Evolutionary conservation across 164 flowering plant species (phyloP).

Genomic region (Stephania cephalantha): DNA sequence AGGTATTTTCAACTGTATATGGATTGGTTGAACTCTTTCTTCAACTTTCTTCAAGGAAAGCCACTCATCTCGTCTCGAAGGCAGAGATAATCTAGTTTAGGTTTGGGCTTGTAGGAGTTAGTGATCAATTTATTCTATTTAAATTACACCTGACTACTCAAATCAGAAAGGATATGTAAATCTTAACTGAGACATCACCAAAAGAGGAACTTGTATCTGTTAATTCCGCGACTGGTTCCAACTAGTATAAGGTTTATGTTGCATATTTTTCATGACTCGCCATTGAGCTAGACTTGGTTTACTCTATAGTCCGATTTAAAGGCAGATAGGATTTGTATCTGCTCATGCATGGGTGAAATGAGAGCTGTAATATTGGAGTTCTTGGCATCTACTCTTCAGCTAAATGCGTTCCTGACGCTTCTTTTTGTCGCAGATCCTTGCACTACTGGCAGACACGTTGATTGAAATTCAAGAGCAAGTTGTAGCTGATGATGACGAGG

Average conservation of each 20-base stretch:
- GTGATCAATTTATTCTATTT: background rate
- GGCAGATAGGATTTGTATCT: background rate
- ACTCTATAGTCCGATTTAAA: background rate
- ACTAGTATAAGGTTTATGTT: background rate
- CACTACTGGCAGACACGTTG: conserved; percentile 68
- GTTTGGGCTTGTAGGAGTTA: background rate
- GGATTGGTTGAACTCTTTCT: background rate
- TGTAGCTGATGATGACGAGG: conserved; percentile 55
- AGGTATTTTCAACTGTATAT: conserved; percentile 42
- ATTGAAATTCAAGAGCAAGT: conserved; percentile 90
- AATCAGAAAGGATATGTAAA: too few relatives aligned
- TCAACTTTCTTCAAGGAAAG: background rate
- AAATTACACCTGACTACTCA: background rate
- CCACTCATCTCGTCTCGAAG: background rate
- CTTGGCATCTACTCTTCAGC: background rate
- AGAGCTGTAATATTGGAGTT: background rate
- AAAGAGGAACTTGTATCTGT: background rate
- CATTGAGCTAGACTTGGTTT: background rate
- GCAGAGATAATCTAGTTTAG: background rate
- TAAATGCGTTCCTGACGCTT: background rate
- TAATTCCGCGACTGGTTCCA: background rate
- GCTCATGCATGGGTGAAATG: background rate
- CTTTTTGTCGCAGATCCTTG: conserved; percentile 50
- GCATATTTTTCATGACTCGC: too few relatives aligned
- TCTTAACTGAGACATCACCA: too few relatives aligned